phyloP scores from a whole-genome alignment of 106 monocot species.

The Narthecium ossifragum region DNA sequence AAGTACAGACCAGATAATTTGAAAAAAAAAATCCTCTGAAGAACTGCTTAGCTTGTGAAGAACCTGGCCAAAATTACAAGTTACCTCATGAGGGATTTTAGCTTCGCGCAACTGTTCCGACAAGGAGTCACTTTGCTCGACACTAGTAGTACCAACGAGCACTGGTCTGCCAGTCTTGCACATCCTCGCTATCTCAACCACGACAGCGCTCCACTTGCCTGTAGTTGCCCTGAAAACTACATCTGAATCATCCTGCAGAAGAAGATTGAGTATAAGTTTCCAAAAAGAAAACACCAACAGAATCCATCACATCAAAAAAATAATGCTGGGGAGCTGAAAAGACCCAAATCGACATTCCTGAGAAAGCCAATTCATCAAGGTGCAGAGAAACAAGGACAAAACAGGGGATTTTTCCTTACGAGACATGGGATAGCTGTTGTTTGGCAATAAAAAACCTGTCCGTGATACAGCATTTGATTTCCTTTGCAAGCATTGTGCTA shows the following conservation, averaged over 20 bases:
- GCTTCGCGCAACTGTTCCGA: slow-evolving; percentile 77
- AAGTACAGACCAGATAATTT: no score
- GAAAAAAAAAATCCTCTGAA: no score
- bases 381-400: neutral
- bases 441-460: no score
- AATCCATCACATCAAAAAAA: no score
- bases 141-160: slow-evolving; percentile 99
- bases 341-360: no score
- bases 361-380: no score
- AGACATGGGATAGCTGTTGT: neutral
- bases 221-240: slow-evolving; percentile 86
- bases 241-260: slow-evolving; percentile 87
- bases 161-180: slow-evolving; percentile 90
- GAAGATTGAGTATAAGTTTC: slow-evolving; percentile 2
- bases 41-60: no score
- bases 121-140: slow-evolving; percentile 92
- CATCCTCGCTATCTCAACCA: slow-evolving; percentile 98
- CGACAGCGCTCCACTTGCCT: slow-evolving; percentile 94
- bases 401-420: neutral
- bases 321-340: neutral
- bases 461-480: no score
- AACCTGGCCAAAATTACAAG: no score
- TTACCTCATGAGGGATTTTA: slow-evolving; percentile 93
- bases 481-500: no score
- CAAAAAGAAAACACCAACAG: no score